Evolutionary conservation across 148 eudicot genomes (phyloP), one percentile per base, ranked within the genome.

Genomic region (Heliamphora exappendiculata): DNA sequence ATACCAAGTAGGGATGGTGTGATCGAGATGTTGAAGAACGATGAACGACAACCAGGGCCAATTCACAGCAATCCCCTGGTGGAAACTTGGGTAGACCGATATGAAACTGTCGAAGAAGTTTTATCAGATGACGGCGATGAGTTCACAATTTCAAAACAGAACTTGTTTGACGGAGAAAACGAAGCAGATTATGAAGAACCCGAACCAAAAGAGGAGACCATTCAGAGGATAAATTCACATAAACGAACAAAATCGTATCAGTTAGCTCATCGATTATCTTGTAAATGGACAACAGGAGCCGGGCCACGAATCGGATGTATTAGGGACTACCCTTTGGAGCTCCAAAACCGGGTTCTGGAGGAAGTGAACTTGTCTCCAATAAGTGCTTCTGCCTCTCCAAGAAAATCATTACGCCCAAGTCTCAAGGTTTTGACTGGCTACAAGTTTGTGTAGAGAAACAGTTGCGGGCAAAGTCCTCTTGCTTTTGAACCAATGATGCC

Each of bases 281-380:
- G 87, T 67, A 85, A 68, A 72, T 93, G 98, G 98, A 88, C 94
- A 29, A 89, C 96, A 1, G 98, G 98, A 20, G 96, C 89, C 0
- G 98, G 98, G 11, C 94, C 98, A 0, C 80, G 98, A 31, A 93
- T 93, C 3, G 98, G 96, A 49, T 93, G 98, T 53, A 77, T 93
- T 51, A 84, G 96, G 76, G 96, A 93, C 76, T 93, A 93, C 75
- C 98, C 98, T 64, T 79, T 88, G 5, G 83, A 81, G 84, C 82
- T 93, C 31, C 98, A 91, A 70, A 76, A 75, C 12, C 86, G 84
- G 44, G 92, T 81, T 62, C 53, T 93, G 57, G 94, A 93, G 79
- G 89, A 88, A 62, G 87, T 86, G n/a, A 62, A 78, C 39, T 78
- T 91, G 79, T 91, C 98, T 50, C 98, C 98, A 20, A 88, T 85